phyloP scores from a whole-genome alignment of 2,329 filamentous ascomycete genomes.

The Myriosclerotinia curreyana region DNA sequence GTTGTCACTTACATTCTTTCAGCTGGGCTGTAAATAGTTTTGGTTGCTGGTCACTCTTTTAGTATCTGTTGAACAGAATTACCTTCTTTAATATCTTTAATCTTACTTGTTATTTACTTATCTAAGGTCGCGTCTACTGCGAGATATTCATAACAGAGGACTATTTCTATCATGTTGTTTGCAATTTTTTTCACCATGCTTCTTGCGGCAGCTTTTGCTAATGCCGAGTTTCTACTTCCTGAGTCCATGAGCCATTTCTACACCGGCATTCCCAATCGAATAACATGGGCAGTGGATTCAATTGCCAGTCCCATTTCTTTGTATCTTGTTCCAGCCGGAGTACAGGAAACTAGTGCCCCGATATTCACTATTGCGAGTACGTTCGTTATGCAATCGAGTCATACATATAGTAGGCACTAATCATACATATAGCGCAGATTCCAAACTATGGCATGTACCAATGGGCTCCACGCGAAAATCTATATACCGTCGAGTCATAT shows the following conservation, averaged over 20 bases:
- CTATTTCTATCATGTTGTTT: background rate
- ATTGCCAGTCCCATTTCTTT: slow-evolving; percentile 10
- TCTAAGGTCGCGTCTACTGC: too few relatives aligned
- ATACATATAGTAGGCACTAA: background rate
- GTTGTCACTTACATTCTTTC: background rate
- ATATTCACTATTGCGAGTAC: background rate
- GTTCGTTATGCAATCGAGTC: background rate
- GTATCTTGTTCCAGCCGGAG: slow-evolving; percentile 15
- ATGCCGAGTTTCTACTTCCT: background rate
- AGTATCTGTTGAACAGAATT: background rate
- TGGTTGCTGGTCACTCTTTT: background rate
- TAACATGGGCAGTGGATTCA: background rate
- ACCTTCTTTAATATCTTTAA: background rate
- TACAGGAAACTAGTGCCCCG: background rate
- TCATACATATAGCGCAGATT: background rate
- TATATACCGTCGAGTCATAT: background rate
- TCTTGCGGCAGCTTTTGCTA: background rate
- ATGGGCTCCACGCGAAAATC: background rate
- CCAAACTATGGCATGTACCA: slow-evolving; percentile 3
- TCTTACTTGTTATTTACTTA: background rate
- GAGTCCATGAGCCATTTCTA: background rate
- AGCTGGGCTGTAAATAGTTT: background rate
- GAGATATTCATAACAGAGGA: background rate
- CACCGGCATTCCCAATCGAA: background rate
- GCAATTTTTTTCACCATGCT: background rate